Conservation (phyloP, 148 eudicot genomes). For the Hydrangea macrophylla region DNA sequence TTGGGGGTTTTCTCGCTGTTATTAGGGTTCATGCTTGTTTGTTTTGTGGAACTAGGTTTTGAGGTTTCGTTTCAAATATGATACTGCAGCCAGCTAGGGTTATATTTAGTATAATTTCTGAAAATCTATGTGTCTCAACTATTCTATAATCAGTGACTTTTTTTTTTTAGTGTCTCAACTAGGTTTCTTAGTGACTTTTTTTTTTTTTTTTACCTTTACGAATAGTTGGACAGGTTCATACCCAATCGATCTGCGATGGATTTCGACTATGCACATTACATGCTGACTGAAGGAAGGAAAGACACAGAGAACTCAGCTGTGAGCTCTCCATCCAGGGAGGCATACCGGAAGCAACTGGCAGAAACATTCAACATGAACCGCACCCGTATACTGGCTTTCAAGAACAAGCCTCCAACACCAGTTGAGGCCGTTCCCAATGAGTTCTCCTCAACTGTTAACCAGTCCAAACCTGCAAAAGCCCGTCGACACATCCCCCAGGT, state of each 20-base stretch:
- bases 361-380: conserved; percentile 89
- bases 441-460: conserved; percentile 43
- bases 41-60: background rate
- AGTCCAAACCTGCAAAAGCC: conserved; percentile 58
- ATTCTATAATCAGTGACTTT: too few relatives aligned
- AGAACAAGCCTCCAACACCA: conserved; percentile 82
- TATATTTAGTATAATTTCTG: background rate
- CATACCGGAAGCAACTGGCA: conserved; percentile 74
- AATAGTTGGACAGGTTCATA: conserved; percentile 88
- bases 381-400: conserved; percentile 83
- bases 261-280: conserved; percentile 80
- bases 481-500: conserved; percentile 92
- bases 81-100: background rate
- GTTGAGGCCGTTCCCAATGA: conserved; percentile 57
- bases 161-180: too few relatives aligned
- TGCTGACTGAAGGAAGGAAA: conserved; percentile 78
- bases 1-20: background rate
- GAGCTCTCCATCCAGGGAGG: conserved; percentile 77
- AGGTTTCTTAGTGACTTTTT: background rate
- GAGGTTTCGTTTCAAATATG: background rate
- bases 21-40: background rate
- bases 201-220: background rate
- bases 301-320: conserved; percentile 73
- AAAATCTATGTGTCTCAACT: background rate
- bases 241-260: conserved; percentile 96